Evolutionary conservation across 2,329 filamentous ascomycete species (phyloP), one percentile per base, ranked within the genome.

Genomic region (Stachybotrys chlorohalonatus): DNA sequence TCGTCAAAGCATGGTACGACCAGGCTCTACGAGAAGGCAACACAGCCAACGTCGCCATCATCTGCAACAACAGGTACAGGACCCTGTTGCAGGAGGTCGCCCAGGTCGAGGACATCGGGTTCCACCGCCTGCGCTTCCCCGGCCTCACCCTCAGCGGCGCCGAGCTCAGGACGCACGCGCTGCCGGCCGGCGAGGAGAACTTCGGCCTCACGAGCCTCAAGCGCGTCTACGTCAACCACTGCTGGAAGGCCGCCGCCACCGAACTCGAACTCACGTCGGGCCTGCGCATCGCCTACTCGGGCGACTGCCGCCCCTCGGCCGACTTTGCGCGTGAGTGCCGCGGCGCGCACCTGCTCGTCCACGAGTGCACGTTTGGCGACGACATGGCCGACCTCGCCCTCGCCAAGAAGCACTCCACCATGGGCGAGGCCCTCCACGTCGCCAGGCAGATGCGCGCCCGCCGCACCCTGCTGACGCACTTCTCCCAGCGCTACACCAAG

Each of bases 291-390:
- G 90, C 90, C 49, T 99, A 96, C 73, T 95, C 90, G 5, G 94
- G 94, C 54, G 94, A 99, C 74, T 97, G 93, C 68, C 82, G 94
- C 7, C 94, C 94, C 0, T 90, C 83, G 5, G 63, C 73, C 2
- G 66, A 73, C 0, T 96, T 99, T 65, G 82, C 84, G 0, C 61
- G 70, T 11, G 87, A 93, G 52, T 95, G 89, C 49, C 73, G 75
- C 49, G 85, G 84, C 58, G 85, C 87, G 2, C 95, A 93, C 13
- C 79, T 99, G 7, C 82, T 96, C 6, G 83, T 99, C 54, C 94
- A 99, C 74, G 94, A 99, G 77, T 92, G 91, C 58, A 99, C 94
- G 0, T 97, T 99, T 66, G 90, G 94, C 62, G 90, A 96, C 66
- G 89, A 94, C 63, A 81, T 96, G 62, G 63, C 71, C 46, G 82